Evolutionary conservation across 345 rosid species (phyloP).

Genomic region (Pistacia vera): DNA sequence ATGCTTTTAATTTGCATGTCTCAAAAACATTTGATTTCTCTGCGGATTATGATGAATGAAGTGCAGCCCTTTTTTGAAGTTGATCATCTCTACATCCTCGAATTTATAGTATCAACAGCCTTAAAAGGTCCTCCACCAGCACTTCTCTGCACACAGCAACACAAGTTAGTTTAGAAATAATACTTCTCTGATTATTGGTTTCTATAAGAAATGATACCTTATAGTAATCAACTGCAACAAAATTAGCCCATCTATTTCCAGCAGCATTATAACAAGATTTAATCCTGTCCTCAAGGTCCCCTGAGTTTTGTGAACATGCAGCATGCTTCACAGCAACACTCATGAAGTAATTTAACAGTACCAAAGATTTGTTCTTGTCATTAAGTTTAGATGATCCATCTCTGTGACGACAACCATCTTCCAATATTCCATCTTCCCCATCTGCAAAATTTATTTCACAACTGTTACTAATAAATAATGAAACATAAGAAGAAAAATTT

Average conservation of each 20-base stretch:
- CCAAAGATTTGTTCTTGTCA: slow-evolving; percentile 57
- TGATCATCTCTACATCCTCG: no score
- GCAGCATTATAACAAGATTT: slow-evolving; percentile 49
- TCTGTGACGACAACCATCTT: slow-evolving; percentile 54
- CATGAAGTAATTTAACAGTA: slow-evolving; percentile 44
- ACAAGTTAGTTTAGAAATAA: neutral
- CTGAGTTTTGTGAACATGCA: slow-evolving; percentile 52
- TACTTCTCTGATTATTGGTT: no score
- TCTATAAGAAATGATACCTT: slow-evolving; percentile 31
- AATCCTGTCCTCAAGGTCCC: slow-evolving; percentile 47
- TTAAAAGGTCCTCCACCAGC: slow-evolving; percentile 71
- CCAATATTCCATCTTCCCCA: slow-evolving; percentile 55
- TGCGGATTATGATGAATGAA: no score
- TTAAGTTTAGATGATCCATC: slow-evolving; percentile 46
- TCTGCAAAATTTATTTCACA: slow-evolving; percentile 24
- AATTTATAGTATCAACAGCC: slow-evolving; percentile 57
- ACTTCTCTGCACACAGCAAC: slow-evolving; percentile 47
- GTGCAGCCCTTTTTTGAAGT: no score
- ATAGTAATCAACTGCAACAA: slow-evolving; percentile 61
- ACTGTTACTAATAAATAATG: no score
- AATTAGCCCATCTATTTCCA: slow-evolving; percentile 64
- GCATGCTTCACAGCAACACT: slow-evolving; percentile 29
- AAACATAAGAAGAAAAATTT: no score
- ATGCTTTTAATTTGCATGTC: no score
- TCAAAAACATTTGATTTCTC: no score